These are phyloP conservation scores for Exophiala viscosa DNA, from an alignment of 2,329 filamentous ascomycete genomes.

Conservation along the genomic window DNA sequence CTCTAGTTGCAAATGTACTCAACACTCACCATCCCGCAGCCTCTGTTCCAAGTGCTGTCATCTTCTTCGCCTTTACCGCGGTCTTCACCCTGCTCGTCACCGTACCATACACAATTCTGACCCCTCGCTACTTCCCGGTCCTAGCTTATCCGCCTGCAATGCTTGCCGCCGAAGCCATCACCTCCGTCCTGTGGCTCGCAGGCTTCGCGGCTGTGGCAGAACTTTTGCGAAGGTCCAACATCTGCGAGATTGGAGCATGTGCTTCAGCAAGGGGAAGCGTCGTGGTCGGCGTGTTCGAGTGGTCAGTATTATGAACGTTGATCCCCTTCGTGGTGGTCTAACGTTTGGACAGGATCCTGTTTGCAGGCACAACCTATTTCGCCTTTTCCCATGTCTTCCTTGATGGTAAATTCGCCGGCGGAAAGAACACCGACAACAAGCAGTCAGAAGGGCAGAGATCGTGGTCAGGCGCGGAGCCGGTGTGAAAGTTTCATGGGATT, in stretches of 20 bases:
- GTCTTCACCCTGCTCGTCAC: constrained; percentile 70
- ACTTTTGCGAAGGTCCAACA: constrained; percentile 53
- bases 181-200: constrained; percentile 85
- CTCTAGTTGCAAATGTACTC: constrained; percentile 10
- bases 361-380: constrained; percentile 16
- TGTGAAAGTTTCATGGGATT: not conserved
- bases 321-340: not conserved
- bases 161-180: constrained; percentile 65
- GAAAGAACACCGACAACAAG: constrained; percentile 3
- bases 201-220: constrained; percentile 72
- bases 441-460: constrained; percentile 6
- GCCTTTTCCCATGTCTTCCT: constrained; percentile 24
- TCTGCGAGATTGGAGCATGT: constrained; percentile 57
- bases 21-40: constrained; percentile 9
- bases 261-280: constrained; percentile 53
- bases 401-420: constrained; percentile 15
- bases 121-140: constrained; percentile 60
- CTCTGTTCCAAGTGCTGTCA: constrained; percentile 54
- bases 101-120: constrained; percentile 65
- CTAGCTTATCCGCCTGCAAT: constrained; percentile 63
- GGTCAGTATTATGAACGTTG: constrained; percentile 35
- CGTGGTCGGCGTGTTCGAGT: constrained; percentile 48
- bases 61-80: constrained; percentile 75
- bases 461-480: constrained; percentile 18
- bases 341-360: constrained; percentile 11